phyloP scores from a whole-genome alignment of 1,284 basidiomycete genomes.

The Heterobasidion irregulare region DNA sequence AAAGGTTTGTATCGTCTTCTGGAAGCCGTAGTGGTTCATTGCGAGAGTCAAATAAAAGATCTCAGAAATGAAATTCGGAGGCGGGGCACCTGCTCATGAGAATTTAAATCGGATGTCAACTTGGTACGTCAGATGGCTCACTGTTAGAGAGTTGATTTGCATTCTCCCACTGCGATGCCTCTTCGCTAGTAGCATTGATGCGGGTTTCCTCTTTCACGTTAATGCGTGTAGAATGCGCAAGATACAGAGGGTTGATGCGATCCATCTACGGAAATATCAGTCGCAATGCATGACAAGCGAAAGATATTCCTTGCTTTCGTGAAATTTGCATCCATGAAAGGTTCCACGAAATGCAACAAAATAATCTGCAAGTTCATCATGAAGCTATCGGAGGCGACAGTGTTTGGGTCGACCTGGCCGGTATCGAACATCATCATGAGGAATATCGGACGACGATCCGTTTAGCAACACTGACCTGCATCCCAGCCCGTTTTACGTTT shows the following conservation, averaged over 20 bases:
- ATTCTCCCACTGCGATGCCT: conserved; percentile 68
- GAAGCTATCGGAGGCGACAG: conserved; percentile 88
- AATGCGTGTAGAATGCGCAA: conserved; percentile 62
- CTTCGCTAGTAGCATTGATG: conserved; percentile 83
- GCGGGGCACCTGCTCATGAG: conserved; percentile 22
- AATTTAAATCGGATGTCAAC: neutral
- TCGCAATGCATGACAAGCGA: conserved; percentile 1
- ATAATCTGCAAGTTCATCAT: conserved; percentile 88
- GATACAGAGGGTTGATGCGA: conserved; percentile 84
- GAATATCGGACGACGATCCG: neutral
- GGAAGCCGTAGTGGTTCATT: conserved; percentile 80
- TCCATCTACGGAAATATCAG: conserved; percentile 55
- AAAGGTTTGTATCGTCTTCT: conserved; percentile 72
- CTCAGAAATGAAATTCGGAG: conserved; percentile 92
- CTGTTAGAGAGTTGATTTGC: conserved; percentile 37
- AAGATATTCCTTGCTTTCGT: conserved; percentile 58
- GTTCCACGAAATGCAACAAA: conserved; percentile 85
- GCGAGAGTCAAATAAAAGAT: conserved; percentile 87
- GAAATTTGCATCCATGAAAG: conserved; percentile 91
- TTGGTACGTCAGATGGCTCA: conserved; percentile 12
- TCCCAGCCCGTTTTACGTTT: conserved; percentile 84
- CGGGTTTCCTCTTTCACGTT: conserved; percentile 83
- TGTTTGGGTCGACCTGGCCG: conserved; percentile 67
- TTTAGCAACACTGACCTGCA: conserved; percentile 49
- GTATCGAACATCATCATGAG: neutral